A percentile compares a stretch with the other conserved stretches of the same genome.
Evolutionary conservation across 2,329 filamentous ascomycete genomes (phyloP).

Genomic region (Botrytis porri): DNA sequence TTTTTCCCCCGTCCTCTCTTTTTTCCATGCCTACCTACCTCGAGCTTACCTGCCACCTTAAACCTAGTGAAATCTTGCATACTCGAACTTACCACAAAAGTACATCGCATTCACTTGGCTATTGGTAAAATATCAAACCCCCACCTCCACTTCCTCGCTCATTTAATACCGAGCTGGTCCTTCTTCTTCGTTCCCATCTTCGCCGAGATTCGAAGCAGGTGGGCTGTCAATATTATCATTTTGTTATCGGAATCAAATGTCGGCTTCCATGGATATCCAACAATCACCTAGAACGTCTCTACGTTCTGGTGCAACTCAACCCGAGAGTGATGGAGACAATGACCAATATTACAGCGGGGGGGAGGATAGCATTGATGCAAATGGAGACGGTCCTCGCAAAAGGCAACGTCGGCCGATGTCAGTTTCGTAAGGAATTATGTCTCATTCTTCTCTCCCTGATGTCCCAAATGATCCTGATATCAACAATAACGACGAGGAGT

Average conservation of each 20-base stretch:
- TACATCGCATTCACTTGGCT: not conserved
- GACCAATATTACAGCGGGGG: slow-evolving; percentile 32
- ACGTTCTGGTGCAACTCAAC: slow-evolving; percentile 30
- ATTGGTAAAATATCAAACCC: not conserved
- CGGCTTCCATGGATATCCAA: slow-evolving; percentile 35
- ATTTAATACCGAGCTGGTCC: slow-evolving; percentile 25
- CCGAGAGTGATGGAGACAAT: slow-evolving; percentile 38
- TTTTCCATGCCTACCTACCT: not conserved
- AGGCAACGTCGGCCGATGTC: slow-evolving; percentile 46
- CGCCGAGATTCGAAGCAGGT: slow-evolving; percentile 29
- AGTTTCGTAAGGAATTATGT: slow-evolving; percentile 46
- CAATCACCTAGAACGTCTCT: slow-evolving; percentile 32
- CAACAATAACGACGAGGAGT: slow-evolving; percentile 13
- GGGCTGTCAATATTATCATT: slow-evolving; percentile 1
- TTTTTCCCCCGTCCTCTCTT: not conserved
- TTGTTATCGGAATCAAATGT: not conserved
- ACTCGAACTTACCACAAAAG: not conserved
- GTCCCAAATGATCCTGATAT: slow-evolving; percentile 18
- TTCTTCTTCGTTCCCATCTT: slow-evolving; percentile 30
- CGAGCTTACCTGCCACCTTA: no score
- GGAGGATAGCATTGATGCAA: slow-evolving; percentile 37
- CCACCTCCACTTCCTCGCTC: slow-evolving; percentile 22
- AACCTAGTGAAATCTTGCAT: not conserved
- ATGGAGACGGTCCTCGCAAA: slow-evolving; percentile 42
- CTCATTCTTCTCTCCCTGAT: slow-evolving; percentile 28